Conservation (phyloP, 2,329 filamentous ascomycete genomes). For the Aspergillus thermomutatus region DNA sequence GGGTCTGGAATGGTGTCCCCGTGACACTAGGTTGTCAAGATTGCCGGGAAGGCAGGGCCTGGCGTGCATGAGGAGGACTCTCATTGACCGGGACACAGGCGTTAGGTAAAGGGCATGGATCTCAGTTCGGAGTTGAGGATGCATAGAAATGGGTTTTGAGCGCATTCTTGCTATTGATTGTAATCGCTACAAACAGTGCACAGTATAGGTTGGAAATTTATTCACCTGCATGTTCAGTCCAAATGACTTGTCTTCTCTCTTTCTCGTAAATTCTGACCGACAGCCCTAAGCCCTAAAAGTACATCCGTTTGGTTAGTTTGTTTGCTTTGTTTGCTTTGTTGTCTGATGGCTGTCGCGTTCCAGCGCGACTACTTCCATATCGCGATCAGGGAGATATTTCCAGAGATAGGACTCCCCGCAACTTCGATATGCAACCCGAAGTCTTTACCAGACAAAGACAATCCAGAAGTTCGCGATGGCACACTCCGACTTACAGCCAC, state of each 20-base stretch:
- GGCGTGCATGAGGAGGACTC: conserved; percentile 26
- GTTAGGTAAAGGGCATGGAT: neutral
- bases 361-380: neutral
- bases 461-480: conserved; percentile 19
- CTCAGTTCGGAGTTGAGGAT: neutral
- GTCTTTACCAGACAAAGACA: neutral
- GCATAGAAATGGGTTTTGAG: neutral
- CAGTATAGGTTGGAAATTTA: neutral
- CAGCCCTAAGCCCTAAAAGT: neutral
- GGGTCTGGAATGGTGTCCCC: conserved; percentile 32
- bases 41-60: conserved; percentile 28
- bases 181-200: neutral
- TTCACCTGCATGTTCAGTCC: neutral
- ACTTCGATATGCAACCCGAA: neutral
- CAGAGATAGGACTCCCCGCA: neutral
- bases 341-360: neutral
- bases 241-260: neutral
- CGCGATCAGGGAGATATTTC: neutral
- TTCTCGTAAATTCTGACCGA: neutral
- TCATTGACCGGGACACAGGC: neutral
- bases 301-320: neutral
- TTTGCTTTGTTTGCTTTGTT: neutral
- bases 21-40: conserved; percentile 35
- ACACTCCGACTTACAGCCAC: conserved; percentile 30
- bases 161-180: neutral